Percentiles rank a stretch among this genome's conserved stretches.
phyloP scores from a whole-genome alignment of 2,329 filamentous ascomycete species.

The Fusarium multiceps region DNA sequence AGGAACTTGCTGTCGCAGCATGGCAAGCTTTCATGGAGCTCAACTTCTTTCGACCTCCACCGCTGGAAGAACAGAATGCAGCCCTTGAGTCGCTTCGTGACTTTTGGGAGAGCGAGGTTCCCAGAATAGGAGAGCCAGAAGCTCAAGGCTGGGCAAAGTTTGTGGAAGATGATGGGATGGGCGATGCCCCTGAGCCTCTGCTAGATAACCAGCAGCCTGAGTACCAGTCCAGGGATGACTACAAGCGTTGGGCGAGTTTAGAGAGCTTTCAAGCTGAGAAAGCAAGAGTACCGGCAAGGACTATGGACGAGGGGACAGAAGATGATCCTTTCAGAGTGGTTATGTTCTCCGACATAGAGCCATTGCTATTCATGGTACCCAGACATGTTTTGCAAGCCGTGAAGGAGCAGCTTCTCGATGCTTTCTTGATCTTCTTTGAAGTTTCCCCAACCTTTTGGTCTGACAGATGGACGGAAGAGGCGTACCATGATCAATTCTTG shows the following conservation, averaged over 20 bases:
- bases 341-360: conserved; percentile 79
- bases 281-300: conserved; percentile 74
- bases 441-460: conserved; percentile 63
- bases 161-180: conserved; percentile 50
- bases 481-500: conserved; percentile 49
- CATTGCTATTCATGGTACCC: conserved; percentile 68
- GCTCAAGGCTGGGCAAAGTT: conserved; percentile 78
- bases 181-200: conserved; percentile 56
- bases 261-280: conserved; percentile 64
- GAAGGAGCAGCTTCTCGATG: conserved; percentile 68
- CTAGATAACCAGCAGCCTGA: conserved; percentile 17
- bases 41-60: conserved; percentile 69
- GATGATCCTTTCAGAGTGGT: conserved; percentile 87
- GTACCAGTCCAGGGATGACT: conserved; percentile 56
- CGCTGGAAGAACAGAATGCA: conserved; percentile 42
- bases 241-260: conserved; percentile 62
- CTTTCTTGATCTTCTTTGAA: conserved; percentile 75
- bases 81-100: conserved; percentile 65
- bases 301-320: conserved; percentile 77
- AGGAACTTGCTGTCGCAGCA: conserved; percentile 78
- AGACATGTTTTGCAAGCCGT: conserved; percentile 49
- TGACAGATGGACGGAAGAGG: conserved; percentile 46
- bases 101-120: conserved; percentile 89
- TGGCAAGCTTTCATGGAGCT: conserved; percentile 88
- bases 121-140: conserved; percentile 78